Conservation (phyloP, 2,329 filamentous ascomycete species). For the Pseudocercospora fijiensis region DNA sequence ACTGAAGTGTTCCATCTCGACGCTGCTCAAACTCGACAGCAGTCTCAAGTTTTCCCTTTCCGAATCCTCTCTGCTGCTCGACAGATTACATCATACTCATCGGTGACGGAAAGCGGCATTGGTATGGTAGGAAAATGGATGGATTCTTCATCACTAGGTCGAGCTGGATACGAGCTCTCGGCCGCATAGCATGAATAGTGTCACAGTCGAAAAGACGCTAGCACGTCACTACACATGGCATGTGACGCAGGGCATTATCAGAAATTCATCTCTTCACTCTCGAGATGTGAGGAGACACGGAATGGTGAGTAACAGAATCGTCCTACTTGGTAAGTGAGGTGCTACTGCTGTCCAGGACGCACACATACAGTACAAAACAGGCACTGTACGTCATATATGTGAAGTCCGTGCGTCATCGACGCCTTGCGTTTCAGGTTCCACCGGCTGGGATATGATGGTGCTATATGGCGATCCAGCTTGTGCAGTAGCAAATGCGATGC, state of each 20-base stretch:
- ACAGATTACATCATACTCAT: background rate
- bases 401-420: background rate
- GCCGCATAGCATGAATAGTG: background rate
- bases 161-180: background rate
- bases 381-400: background rate
- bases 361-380: background rate
- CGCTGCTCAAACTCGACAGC: background rate
- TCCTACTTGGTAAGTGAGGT: background rate
- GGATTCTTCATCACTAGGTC: too few relatives aligned
- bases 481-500: background rate
- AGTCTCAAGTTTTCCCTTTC: background rate
- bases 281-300: background rate
- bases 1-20: background rate
- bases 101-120: too few relatives aligned
- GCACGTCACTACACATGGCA: background rate
- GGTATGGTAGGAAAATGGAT: too few relatives aligned
- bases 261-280: background rate
- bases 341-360: background rate
- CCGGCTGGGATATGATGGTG: background rate
- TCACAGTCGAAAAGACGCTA: background rate
- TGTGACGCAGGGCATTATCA: slow-evolving; percentile 1
- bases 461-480: background rate
- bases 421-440: background rate
- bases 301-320: background rate
- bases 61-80: background rate